Evolutionary conservation across 345 rosid genomes (phyloP), one percentile per base, ranked within the genome.

Genomic region (Citrus hindsii): DNA sequence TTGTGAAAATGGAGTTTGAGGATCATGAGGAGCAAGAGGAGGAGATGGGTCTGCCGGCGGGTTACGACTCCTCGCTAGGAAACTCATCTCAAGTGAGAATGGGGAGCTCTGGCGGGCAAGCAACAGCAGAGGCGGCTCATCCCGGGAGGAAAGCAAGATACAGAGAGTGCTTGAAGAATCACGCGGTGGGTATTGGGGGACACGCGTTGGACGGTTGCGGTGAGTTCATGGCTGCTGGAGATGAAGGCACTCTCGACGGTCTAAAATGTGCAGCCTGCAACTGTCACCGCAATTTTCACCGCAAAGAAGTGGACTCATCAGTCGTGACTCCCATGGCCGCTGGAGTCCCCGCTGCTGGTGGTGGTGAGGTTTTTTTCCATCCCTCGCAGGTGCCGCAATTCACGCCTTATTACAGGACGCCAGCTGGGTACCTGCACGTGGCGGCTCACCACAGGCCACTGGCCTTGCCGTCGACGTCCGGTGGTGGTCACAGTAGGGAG

Each of bases 221-320:
- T 3, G 97, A 92, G 76, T 92, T 91, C 88, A 79, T 91, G 86
- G 86, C 97, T 22, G 92, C 97, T 14, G 97, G 97, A 0, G 80
- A 79, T 7, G 94, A 92, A 33, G 95, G 97, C 9, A 86, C 92
- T 62, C 84, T 90, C 40, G 95, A 91, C 60, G 93, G 94, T 2
- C 90, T 92, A n/a, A 90, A 91, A 85, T 92, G 95, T 72, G 95
- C 93, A 0, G 97, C 97, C 51, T 92, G 97, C 71, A 88, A 86
- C 78, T 92, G 97, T 82, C 97, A 92, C 86, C 89, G 97, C 2
- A 92, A 92, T 79, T 92, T 92, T 84, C 97, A 92, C 89, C 90
- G 95, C 30, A 91, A 92, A 75, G 94, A 88, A 76, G n/a, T 79
- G 2, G 82, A 64, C 38, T 72, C 25, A 9, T 40, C 30, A 21